These are phyloP conservation scores for Pyricularia sp. DNA, from an alignment of 2,329 filamentous ascomycete species.

Conservation along the genomic window DNA sequence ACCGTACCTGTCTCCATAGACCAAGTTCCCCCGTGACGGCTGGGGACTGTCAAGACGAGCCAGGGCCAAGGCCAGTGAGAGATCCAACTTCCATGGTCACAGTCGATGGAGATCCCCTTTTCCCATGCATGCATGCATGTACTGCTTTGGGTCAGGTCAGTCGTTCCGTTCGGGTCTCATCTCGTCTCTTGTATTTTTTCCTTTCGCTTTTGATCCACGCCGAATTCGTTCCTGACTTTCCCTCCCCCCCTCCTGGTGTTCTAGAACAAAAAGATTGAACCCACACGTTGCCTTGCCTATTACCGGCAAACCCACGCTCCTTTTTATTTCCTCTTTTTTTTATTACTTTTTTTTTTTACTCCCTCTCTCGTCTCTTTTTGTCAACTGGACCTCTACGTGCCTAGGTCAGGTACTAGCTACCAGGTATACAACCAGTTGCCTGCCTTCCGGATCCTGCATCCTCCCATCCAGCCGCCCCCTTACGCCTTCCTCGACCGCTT, in stretches of 20 bases:
- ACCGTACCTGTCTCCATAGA: background rate
- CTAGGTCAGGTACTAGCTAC: background rate
- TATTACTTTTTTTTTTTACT: background rate
- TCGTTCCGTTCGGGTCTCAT: background rate
- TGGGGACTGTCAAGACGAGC: background rate
- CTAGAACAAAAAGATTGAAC: conserved; percentile 1
- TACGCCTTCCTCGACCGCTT: background rate
- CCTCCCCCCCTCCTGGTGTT: background rate
- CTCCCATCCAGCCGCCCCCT: background rate
- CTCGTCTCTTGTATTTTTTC: conserved; percentile 2
- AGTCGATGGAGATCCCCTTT: background rate
- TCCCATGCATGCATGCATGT: background rate
- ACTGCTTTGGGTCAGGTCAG: background rate
- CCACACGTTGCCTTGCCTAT: background rate
- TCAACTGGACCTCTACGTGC: background rate
- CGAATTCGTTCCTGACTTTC: background rate
- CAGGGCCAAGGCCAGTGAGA: background rate
- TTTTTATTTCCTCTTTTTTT: background rate
- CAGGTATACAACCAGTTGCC: background rate
- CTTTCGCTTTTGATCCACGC: conserved; percentile 6
- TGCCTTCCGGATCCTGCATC: background rate
- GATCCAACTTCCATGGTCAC: background rate
- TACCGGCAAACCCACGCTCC: background rate
- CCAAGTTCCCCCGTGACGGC: background rate
- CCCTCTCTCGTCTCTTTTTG: background rate